Conservation (phyloP, 2,329 filamentous ascomycete genomes). For the Drechslerella coelobrocha region DNA sequence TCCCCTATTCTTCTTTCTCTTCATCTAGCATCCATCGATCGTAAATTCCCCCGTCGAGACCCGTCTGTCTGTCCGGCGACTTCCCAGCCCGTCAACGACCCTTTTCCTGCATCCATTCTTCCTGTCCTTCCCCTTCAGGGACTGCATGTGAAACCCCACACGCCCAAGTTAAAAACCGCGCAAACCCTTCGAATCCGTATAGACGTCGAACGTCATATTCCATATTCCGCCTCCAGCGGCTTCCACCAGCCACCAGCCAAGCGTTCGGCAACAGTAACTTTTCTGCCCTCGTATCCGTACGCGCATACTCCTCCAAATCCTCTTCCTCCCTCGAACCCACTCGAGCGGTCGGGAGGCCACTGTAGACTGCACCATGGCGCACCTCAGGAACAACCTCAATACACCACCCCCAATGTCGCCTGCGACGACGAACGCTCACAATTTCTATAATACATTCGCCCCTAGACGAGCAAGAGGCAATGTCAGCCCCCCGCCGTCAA, state of each 20-base stretch:
- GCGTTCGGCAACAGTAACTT: neutral
- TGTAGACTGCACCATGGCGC: slow-evolving; percentile 25
- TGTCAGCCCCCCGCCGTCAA: slow-evolving; percentile 39
- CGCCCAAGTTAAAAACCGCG: slow-evolving; percentile 39
- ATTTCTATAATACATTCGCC: slow-evolving; percentile 49
- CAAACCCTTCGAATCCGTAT: neutral
- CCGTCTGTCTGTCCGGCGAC: neutral
- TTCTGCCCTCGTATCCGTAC: neutral
- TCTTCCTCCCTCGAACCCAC: neutral
- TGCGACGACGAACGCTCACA: slow-evolving; percentile 44
- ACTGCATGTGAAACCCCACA: slow-evolving; percentile 36
- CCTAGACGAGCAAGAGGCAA: slow-evolving; percentile 24
- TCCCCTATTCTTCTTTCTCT: neutral
- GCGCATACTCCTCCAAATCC: neutral
- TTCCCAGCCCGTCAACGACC: neutral
- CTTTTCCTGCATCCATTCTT: slow-evolving; percentile 4
- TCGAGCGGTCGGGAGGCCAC: neutral
- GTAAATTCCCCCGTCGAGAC: neutral
- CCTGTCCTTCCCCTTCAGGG: slow-evolving; percentile 18
- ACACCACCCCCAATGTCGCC: slow-evolving; percentile 48
- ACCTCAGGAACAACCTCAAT: slow-evolving; percentile 44
- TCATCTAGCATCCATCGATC: slow-evolving; percentile 3
- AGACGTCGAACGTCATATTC: slow-evolving; percentile 12
- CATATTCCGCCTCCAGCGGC: neutral
- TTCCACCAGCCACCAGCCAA: neutral